Evolutionary conservation across 1,284 basidiomycete species (phyloP), one percentile per base, ranked within the genome.

Genomic region (Cryptococcus sp.): DNA sequence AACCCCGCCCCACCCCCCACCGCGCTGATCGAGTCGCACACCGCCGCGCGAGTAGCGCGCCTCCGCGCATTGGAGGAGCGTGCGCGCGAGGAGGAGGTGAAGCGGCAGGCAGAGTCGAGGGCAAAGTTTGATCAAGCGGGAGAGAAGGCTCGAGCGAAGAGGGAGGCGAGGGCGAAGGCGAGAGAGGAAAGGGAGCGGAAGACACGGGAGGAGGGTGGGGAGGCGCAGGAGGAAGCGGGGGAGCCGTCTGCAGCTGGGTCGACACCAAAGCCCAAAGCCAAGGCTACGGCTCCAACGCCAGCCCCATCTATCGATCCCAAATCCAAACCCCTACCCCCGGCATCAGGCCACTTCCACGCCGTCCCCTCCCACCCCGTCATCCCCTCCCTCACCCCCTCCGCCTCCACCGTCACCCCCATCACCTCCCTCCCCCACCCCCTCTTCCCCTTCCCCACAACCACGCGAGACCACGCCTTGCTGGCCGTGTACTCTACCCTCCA

Each of bases 1-100:
- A 84, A 88, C 0, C 85, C 90, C 65, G 75, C 69, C 12, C 67
- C 79, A n/a, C 87, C 91, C 0, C 81, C 82, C 0, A 33, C 77
- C 0, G 67, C 75, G 0, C 78, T 84, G 36, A 75, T 89, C 5
- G 76, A 80, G 45, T 68, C 73, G 36, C 65, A 75, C 40, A 69
- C 70, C 3, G 53, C 60, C 1, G 57, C 50, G 12, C 60, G 72
- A 11, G 63, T 76, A 11, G 55, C 56, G 3, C 37, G 62, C 38
- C 18, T 59, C 35, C 16, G 59, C 40, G 21, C 46, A 11, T 53
- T 53, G 23, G 91, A 87, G 83, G 81, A 83, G 43, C 53, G 64
- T 21, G 59, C 64, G 53, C 69, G 60, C 1, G 79, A 81, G 18
- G 57, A 59, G 11, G 63, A 56, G 43, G 45, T 46, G 18, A 45